Evolutionary conservation across 2,329 filamentous ascomycete genomes (phyloP).

Genomic region (Mariannaea elegans): DNA sequence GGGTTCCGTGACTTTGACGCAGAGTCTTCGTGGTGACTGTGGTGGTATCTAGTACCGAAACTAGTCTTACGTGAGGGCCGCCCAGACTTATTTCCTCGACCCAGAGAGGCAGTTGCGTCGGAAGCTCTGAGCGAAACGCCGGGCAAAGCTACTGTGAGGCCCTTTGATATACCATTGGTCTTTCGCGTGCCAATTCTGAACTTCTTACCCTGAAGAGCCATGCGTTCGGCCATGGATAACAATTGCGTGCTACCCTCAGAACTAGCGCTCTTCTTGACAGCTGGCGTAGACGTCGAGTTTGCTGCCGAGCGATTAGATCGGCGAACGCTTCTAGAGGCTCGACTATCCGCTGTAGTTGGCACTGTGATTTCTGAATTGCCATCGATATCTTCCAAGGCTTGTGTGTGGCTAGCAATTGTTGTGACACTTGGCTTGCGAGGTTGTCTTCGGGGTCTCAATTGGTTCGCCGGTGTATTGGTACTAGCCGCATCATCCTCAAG

Average conservation of each 20-base stretch:
- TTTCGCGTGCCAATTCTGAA: constrained; percentile 59
- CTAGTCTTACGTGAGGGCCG: not conserved
- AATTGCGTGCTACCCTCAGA: constrained; percentile 43
- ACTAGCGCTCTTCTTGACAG: constrained; percentile 7
- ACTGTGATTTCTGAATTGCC: not conserved
- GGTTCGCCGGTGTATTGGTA: not conserved
- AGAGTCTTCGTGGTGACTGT: not conserved
- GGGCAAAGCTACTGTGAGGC: constrained; percentile 14
- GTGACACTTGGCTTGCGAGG: constrained; percentile 41
- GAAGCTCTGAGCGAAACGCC: constrained; percentile 3
- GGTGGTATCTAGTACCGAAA: not conserved
- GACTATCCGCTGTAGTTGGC: constrained; percentile 8
- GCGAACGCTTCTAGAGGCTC: constrained; percentile 32
- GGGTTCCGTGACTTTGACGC: constrained; percentile 20
- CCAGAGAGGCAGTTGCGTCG: not conserved
- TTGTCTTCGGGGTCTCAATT: constrained; percentile 36
- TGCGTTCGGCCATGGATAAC: constrained; percentile 67
- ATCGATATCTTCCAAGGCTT: not conserved
- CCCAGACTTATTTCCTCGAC: not conserved
- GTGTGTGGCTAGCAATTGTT: constrained; percentile 33
- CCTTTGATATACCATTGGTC: constrained; percentile 13
- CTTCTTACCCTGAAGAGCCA: constrained; percentile 62
- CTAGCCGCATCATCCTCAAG: constrained; percentile 14
- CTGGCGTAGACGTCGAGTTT: constrained; percentile 3
- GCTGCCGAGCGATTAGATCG: constrained; percentile 34